Evolutionary conservation across 768 basidiomycete genomes (phyloP).

Genomic region (Chlorophyllum brunneum): DNA sequence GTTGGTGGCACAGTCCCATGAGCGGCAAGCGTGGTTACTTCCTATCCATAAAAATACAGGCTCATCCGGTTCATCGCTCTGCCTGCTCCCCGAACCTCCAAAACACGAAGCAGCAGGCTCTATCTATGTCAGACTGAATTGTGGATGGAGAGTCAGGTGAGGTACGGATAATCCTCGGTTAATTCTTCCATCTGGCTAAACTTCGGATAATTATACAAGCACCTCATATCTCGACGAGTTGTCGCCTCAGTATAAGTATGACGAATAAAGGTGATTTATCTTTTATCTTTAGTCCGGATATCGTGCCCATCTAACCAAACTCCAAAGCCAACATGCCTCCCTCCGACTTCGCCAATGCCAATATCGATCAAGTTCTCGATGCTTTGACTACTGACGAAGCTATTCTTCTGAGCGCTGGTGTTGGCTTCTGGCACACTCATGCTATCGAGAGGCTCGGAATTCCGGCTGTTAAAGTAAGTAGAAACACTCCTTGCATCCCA

Average conservation of each 20-base stretch:
- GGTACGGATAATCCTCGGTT: neutral
- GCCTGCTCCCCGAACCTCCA: neutral
- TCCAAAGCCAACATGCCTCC: conserved; percentile 46
- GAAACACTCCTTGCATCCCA: neutral
- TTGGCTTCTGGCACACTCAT: conserved; percentile 77
- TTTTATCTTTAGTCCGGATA: neutral
- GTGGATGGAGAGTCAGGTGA: conserved; percentile 10
- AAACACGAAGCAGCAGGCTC: neutral
- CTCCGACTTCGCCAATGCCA: conserved; percentile 64
- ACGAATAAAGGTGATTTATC: neutral
- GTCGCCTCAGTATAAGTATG: neutral
- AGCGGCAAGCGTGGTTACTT: neutral
- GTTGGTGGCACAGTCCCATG: neutral
- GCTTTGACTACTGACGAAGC: conserved; percentile 71
- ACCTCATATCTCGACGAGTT: neutral
- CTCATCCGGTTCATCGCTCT: neutral
- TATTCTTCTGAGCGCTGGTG: conserved; percentile 66
- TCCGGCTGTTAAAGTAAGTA: conserved; percentile 62
- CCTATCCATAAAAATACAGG: neutral
- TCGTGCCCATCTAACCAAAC: neutral
- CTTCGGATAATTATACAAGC: neutral
- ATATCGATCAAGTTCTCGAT: conserved; percentile 59
- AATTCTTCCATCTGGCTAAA: conserved; percentile 2
- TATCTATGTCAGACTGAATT: neutral
- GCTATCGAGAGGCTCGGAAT: conserved; percentile 61